phyloP scores from a whole-genome alignment of 257 asterid species.

The Solanum boliviense region DNA sequence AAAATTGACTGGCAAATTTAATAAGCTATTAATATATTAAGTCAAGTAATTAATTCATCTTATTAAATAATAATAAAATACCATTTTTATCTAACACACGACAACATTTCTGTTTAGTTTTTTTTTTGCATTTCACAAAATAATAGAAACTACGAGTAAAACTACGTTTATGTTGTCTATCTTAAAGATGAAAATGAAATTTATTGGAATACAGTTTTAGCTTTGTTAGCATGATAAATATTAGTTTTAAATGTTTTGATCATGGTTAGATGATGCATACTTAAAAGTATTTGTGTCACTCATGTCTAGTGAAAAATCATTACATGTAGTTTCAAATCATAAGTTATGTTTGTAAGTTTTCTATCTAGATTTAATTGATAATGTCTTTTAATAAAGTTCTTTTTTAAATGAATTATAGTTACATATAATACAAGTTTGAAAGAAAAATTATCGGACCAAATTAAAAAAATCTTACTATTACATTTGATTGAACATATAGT shows the following conservation, averaged over 20 bases:
- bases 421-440: neutral
- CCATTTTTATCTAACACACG: neutral
- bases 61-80: too few relatives aligned
- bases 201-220: neutral
- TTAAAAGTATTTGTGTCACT: neutral
- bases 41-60: neutral
- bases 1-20: neutral
- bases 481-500: neutral
- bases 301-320: neutral
- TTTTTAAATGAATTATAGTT: neutral
- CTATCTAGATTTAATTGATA: neutral
- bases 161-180: neutral
- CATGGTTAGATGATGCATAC: neutral
- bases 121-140: neutral
- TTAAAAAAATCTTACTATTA: neutral
- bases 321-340: neutral
- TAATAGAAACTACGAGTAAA: neutral
- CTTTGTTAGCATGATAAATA: neutral
- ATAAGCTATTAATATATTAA: too few relatives aligned
- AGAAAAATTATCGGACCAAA: neutral
- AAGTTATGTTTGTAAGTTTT: neutral
- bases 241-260: neutral
- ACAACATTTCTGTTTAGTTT: neutral
- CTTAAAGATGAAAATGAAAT: neutral
- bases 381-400: too few relatives aligned